These are phyloP conservation scores for Penicillium freii DNA, from an alignment of 2,329 filamentous ascomycete species.

Conservation along the genomic window DNA sequence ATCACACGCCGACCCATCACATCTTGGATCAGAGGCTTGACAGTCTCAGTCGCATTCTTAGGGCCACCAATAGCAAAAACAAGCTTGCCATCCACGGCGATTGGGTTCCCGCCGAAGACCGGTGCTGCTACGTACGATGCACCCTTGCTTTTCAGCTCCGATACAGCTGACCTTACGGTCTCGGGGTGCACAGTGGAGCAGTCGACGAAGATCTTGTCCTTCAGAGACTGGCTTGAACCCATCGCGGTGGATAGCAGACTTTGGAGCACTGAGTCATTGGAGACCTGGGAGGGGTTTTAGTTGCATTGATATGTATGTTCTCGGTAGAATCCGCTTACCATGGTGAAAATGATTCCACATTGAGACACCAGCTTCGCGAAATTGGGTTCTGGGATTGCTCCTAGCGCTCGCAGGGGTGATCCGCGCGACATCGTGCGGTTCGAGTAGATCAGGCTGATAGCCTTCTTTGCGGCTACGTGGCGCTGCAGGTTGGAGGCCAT, in stretches of 20 bases:
- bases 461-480: conserved; percentile 36
- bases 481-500: conserved; percentile 47
- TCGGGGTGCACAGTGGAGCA: conserved; percentile 84
- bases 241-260: conserved; percentile 29
- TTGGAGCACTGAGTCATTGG: conserved; percentile 43
- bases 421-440: conserved; percentile 45
- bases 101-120: conserved; percentile 46
- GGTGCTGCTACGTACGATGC: conserved; percentile 43
- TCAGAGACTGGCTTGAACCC: conserved; percentile 40
- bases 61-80: conserved; percentile 47
- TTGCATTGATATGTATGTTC: neutral
- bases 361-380: conserved; percentile 37
- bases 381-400: conserved; percentile 33
- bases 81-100: conserved; percentile 47
- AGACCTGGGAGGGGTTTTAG: conserved; percentile 31
- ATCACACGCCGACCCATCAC: conserved; percentile 47
- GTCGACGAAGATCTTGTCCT: conserved; percentile 79
- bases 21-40: conserved; percentile 44
- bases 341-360: conserved; percentile 43
- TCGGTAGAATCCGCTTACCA: conserved; percentile 24
- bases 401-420: conserved; percentile 36
- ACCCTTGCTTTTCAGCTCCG: conserved; percentile 34
- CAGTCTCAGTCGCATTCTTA: conserved; percentile 29
- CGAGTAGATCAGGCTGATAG: conserved; percentile 37
- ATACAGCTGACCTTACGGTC: conserved; percentile 47